Base-by-base conservation (phyloP, 768 basidiomycete species). In the Lactifluus volemus region DNA sequence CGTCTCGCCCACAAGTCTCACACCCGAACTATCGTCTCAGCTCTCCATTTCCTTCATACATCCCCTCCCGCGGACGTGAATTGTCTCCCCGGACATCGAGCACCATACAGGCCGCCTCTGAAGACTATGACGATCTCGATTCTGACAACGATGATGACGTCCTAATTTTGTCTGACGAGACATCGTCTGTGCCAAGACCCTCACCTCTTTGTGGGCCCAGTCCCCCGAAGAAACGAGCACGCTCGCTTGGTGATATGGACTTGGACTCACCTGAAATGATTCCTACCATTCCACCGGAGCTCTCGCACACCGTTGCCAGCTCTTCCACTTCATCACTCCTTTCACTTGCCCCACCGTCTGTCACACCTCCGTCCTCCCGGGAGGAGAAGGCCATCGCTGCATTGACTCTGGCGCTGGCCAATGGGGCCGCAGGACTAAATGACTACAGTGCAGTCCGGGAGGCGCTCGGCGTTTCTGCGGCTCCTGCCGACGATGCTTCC, bases 351-450 rank as follows among this genome's bases (percentile, higher is more conserved):
- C 68, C 70, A 5, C 63, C 56, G 15, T 49, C 63, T 34, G 54
- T 45, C 51, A 55, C 67, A 30, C 68, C 65, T 9, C 60, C 68
- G n/a, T 70, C 81, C 11, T 77, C 81, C 48, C 76, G 74, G 39
- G 73, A 81, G 19, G 84, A 85, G 65, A 84, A 83, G 67, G 81
- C 81, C 15, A 75, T 85, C 53, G 83, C 83, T 17, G 82, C 81
- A 17, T 75, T 85, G 34, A 76, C 75, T 36, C 71, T 86, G 3
- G 83, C 82, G 17, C 77, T 86, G 73, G 84, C 84, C 12, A 85
- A 80, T 61, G 85, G 84, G 45, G 84, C 84, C 10, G 83, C 80
- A 5, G 78, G 82, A 30, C 68, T 86, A 42, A 77, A 76, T 55
- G 84, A 86, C 67, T 85, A 85, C 58, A 73, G 74, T 55, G 77